These are phyloP conservation scores for Rhizophora apiculata DNA, from an alignment of 345 rosid species.

Conservation along the genomic window DNA sequence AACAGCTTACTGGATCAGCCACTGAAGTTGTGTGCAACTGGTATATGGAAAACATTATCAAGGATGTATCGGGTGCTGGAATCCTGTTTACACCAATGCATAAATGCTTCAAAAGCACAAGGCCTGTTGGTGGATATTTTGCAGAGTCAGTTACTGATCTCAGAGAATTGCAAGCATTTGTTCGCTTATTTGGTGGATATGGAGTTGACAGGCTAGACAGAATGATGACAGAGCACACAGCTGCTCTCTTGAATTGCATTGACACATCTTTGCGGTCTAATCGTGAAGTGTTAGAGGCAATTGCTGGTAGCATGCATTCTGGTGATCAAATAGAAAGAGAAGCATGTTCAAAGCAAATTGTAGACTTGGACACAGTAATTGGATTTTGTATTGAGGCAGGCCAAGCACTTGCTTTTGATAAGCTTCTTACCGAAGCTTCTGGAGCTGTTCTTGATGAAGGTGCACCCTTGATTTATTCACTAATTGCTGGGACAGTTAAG, in stretches of 20 bases:
- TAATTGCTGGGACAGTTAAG: conserved; percentile 68
- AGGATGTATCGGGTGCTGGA: conserved; percentile 92
- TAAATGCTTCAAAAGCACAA: conserved; percentile 89
- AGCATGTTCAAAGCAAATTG: conserved; percentile 68
- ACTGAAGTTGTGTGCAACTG: conserved; percentile 91
- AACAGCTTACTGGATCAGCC: conserved; percentile 80
- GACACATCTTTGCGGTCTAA: conserved; percentile 88
- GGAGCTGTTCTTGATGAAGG: conserved; percentile 85
- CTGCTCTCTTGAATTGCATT: conserved; percentile 89
- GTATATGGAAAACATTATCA: conserved; percentile 96
- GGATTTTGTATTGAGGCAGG: conserved; percentile 98
- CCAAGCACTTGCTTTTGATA: conserved; percentile 90
- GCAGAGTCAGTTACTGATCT: conserved; percentile 96
- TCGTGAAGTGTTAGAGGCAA: conserved; percentile 75
- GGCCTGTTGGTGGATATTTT: conserved; percentile 99
- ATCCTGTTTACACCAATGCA: conserved; percentile 90
- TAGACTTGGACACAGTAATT: conserved; percentile 87
- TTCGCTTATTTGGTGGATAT: conserved; percentile 87
- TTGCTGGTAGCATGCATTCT: conserved; percentile 92
- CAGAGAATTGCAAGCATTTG: conserved; percentile 78
- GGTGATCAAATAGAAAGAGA: conserved; percentile 93
- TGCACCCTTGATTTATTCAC: conserved; percentile 76
- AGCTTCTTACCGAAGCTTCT: conserved; percentile 90
- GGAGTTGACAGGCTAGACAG: conserved; percentile 88
- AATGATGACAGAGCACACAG: conserved; percentile 95